phyloP scores from a whole-genome alignment of 805 yeast species.

The Metschnikowia colocasiae region DNA sequence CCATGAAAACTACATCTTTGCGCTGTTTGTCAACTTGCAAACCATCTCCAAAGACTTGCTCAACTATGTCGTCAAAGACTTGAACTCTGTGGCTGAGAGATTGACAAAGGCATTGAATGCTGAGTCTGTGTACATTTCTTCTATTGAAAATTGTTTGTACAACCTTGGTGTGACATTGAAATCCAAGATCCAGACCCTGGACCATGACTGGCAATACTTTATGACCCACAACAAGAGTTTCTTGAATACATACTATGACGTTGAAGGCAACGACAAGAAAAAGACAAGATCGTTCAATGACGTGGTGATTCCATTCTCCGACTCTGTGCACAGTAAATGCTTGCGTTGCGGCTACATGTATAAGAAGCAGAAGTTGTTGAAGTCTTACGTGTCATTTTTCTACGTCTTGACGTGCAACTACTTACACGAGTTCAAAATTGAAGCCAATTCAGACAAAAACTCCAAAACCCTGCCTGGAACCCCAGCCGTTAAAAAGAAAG shows the following conservation, averaged over 20 bases:
- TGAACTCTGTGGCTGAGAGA: slow-evolving; percentile 30
- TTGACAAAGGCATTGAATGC: slow-evolving; percentile 28
- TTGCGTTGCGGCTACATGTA: slow-evolving; percentile 40
- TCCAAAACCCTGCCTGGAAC: slow-evolving; percentile 10
- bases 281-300: slow-evolving; percentile 21
- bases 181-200: slow-evolving; percentile 24
- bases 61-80: slow-evolving; percentile 36
- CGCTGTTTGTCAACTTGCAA: slow-evolving; percentile 40
- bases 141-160: slow-evolving; percentile 15
- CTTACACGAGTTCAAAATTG: slow-evolving; percentile 41
- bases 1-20: slow-evolving; percentile 40
- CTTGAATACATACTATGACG: slow-evolving; percentile 21
- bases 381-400: slow-evolving; percentile 35
- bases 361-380: slow-evolving; percentile 39
- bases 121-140: slow-evolving; percentile 21
- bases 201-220: slow-evolving; percentile 38
- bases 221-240: slow-evolving; percentile 30
- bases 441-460: slow-evolving; percentile 17
- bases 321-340: slow-evolving; percentile 38
- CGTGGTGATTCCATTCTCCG: slow-evolving; percentile 31
- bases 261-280: slow-evolving; percentile 16
- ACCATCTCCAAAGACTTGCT: slow-evolving; percentile 38
- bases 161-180: slow-evolving; percentile 26
- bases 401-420: slow-evolving; percentile 42
- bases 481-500: slow-evolving; percentile 13